phyloP scores from a whole-genome alignment of 108 stramenopile species.

The Pelagomonas calceolata region DNA sequence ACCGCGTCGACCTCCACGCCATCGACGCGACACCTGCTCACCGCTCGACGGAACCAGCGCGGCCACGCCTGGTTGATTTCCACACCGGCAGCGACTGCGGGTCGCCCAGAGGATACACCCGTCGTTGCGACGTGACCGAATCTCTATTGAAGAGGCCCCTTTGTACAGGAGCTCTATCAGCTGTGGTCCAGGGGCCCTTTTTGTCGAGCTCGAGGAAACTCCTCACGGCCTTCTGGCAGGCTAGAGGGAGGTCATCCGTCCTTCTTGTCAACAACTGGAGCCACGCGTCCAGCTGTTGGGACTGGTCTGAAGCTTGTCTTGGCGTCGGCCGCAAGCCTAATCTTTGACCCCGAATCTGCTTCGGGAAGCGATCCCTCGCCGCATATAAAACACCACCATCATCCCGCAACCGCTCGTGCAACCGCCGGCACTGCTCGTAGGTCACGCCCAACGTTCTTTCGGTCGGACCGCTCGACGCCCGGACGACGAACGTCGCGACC shows the following conservation, averaged over 20 bases:
- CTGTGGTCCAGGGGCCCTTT: not conserved
- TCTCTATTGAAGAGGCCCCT: no score
- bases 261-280: not conserved
- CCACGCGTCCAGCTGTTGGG: not conserved
- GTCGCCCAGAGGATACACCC: not conserved
- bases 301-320: not conserved
- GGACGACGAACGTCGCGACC: not conserved
- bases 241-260: not conserved
- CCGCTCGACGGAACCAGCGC: no score
- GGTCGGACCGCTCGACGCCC: not conserved
- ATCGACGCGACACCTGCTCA: no score
- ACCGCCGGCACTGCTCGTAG: not conserved
- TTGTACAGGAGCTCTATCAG: no score
- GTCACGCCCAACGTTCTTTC: not conserved
- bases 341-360: not conserved
- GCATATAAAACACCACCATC: not conserved
- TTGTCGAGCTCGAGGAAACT: not conserved
- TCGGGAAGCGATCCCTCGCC: not conserved
- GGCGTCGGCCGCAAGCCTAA: not conserved
- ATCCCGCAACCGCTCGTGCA: not conserved
- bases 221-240: not conserved
- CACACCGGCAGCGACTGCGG: no score
- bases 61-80: no score
- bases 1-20: no score
- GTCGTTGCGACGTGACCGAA: no score